These are phyloP conservation scores for Podospora appendiculata DNA, from an alignment of 495 filamentous ascomycete genomes.

Conservation along the genomic window DNA sequence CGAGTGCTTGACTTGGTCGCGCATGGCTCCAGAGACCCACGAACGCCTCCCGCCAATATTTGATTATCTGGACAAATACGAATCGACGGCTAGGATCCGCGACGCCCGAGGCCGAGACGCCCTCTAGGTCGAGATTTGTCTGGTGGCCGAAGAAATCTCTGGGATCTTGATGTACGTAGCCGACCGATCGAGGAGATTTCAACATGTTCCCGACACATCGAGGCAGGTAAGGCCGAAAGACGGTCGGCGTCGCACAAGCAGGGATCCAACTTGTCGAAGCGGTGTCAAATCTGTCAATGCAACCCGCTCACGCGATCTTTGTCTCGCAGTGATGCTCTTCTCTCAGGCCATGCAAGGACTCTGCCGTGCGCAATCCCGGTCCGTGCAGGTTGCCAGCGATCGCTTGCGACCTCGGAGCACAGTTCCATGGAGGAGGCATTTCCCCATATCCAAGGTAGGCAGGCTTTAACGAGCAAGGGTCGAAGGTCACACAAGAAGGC, in stretches of 20 bases:
- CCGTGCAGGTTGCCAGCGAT: too few relatives aligned
- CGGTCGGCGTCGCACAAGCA: conserved; percentile 8
- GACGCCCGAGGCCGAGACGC: too few relatives aligned
- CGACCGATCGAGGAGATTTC: conserved; percentile 1
- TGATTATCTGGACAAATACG: too few relatives aligned
- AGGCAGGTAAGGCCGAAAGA: conserved; percentile 18
- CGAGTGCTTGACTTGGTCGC: too few relatives aligned
- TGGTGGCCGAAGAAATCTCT: too few relatives aligned
- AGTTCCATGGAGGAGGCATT: not conserved
- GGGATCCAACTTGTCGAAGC: conserved; percentile 1
- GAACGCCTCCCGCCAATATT: too few relatives aligned
- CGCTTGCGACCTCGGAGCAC: too few relatives aligned
- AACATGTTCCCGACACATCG: not conserved
- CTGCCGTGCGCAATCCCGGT: not conserved
- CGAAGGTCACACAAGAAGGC: conserved; percentile 9
- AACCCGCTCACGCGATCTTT: not conserved
- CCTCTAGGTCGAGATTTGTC: too few relatives aligned
- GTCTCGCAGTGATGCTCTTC: conserved; percentile 1
- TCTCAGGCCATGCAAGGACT: too few relatives aligned
- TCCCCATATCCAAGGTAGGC: conserved; percentile 24
- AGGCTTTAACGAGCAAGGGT: conserved; percentile 33
- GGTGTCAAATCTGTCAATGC: conserved; percentile 7
- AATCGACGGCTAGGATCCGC: too few relatives aligned
- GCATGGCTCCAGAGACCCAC: too few relatives aligned
- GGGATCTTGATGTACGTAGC: conserved; percentile 1